Evolutionary conservation across 768 basidiomycete genomes (phyloP), one percentile per base, ranked within the genome.

Genomic region (Fistulinella prunicolor): DNA sequence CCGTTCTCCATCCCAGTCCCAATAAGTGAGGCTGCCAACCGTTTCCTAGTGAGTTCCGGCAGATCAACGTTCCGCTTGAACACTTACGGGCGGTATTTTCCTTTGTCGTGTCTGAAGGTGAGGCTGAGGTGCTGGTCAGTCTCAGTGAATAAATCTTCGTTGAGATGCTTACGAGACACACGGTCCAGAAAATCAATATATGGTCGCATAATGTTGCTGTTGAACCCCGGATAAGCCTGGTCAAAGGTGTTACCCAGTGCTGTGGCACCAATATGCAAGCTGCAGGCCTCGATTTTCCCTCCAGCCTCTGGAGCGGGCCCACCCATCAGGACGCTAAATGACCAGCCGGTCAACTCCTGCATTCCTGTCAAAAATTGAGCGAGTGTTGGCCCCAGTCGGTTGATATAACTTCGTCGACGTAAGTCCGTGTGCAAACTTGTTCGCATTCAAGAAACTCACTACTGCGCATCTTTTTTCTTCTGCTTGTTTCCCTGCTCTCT

Each of bases 261-360:
- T 17, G 38, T 39, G 4, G 19, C 8, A 3, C 45, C 45, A 9
- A 39, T 6, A 16, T 46, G 45, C 10, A 46, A 16, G 9, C 45
- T 46, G 8, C 30, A 23, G 0, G 22, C 22, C 30, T 46, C 38
- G 17, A 32, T 24, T 5, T 46, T 46, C 4, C 30, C 45, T 32
- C 29, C 38, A 19, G 9, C 4, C n/a, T 30, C 22, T 5, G 38
- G 38, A 8, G 30, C 4, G 3, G 38, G 45, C 9, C 30, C 38
- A 8, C 30, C 45, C 45, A 46, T 46, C 30, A 46, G 20, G 12
- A 46, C 29, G 4, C 21, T 39, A 24, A 46, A 46, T 9, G 17
- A 39, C 45, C 45, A 46, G 10, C 38, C 19, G 0, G 38, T 39
- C 22, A 46, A 20, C 5, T 46, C 30, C 13, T 34, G n/a, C 13